These are phyloP conservation scores for Spizellomyces sp. DNA, from an alignment of 192 early-diverging fungal species.

Conservation along the genomic window DNA sequence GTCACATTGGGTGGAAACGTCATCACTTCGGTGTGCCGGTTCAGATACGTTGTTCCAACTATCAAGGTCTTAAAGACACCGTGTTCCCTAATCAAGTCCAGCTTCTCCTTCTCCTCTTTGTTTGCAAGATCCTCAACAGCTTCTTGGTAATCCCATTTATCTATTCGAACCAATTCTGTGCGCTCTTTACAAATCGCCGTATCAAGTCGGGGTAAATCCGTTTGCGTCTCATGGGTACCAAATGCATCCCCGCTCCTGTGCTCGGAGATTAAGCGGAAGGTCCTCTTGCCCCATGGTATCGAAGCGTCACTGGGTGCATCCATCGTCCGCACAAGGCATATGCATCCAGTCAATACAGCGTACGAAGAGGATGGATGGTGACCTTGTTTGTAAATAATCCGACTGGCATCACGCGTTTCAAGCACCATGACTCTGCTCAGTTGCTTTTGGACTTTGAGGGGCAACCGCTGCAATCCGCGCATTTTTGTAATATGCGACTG, in stretches of 20 bases:
- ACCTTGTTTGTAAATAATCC: constrained; percentile 6
- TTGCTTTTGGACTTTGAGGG: not conserved
- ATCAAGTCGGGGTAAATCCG: constrained; percentile 2
- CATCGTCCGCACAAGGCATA: not conserved
- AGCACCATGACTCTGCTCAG: constrained; percentile 1
- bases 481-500: constrained; percentile 6
- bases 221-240: not conserved
- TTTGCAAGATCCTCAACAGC: not conserved
- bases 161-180: constrained; percentile 5
- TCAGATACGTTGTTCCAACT: constrained; percentile 2
- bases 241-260: not conserved
- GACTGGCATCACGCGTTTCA: not conserved
- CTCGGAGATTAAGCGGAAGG: not conserved
- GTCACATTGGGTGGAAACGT: constrained; percentile 2
- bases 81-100: not conserved
- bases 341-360: not conserved
- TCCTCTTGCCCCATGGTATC: too few species aligned
- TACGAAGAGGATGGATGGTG: constrained; percentile 10
- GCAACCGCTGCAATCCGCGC: not conserved
- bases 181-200: constrained; percentile 12
- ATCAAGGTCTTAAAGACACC: not conserved
- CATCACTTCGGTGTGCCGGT: not conserved
- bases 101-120: constrained; percentile 8
- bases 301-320: not conserved
- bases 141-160: constrained; percentile 18